Evolutionary conservation across 2,329 filamentous ascomycete genomes (phyloP).

Genomic region (Lachnellula occidentalis): DNA sequence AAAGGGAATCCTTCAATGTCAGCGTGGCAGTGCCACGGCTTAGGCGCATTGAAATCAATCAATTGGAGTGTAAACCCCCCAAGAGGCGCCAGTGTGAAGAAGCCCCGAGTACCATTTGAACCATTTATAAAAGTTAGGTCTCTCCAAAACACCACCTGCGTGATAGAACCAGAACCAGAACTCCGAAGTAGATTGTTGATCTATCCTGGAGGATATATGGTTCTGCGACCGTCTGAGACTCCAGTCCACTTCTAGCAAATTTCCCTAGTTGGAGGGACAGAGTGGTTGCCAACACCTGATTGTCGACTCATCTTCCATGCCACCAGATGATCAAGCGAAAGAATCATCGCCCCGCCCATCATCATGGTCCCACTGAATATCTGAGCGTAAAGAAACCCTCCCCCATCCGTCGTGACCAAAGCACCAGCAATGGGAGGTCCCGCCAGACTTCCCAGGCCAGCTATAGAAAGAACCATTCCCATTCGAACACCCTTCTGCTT

Average conservation of each 20-base stretch:
- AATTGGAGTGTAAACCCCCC: no score
- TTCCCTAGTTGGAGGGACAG: background rate
- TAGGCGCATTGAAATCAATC: no score
- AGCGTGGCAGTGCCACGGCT: no score
- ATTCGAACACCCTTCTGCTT: constrained; percentile 48
- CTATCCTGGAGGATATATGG: no score
- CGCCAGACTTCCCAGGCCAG: constrained; percentile 3
- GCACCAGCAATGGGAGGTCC: constrained; percentile 7
- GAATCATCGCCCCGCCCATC: background rate
- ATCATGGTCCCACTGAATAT: constrained; percentile 3
- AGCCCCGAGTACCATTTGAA: no score
- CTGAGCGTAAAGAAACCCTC: constrained; percentile 1
- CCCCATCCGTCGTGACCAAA: background rate
- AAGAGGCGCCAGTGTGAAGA: no score
- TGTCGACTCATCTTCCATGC: background rate
- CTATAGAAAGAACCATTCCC: constrained; percentile 46
- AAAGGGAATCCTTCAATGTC: no score
- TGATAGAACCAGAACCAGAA: no score
- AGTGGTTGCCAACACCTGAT: background rate
- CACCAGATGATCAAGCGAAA: background rate
- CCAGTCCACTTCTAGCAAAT: background rate
- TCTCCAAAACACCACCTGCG: no score
- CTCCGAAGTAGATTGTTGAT: no score
- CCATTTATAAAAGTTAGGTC: no score
- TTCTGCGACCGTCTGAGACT: background rate